Evolutionary conservation across 1,284 basidiomycete genomes (phyloP).

Genomic region (Lignosus rhinocerotis): DNA sequence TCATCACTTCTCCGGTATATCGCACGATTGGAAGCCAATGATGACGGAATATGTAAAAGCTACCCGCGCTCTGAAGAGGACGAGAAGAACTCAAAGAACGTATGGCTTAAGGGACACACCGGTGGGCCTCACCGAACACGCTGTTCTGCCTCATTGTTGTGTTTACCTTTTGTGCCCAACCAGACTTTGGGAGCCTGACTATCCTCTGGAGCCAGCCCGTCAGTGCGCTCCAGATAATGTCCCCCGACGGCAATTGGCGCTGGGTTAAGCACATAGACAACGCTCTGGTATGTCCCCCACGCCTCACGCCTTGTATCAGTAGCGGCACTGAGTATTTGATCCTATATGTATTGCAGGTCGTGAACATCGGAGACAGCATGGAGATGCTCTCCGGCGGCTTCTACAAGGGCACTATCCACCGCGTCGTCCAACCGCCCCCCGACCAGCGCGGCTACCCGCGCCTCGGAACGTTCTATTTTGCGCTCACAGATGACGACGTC

Average conservation of each 20-base stretch:
- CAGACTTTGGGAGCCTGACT: constrained; percentile 56
- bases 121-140: neutral
- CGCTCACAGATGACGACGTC: constrained; percentile 34
- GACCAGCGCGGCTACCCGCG: constrained; percentile 46
- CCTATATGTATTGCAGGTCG: constrained; percentile 31
- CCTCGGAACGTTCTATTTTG: constrained; percentile 47
- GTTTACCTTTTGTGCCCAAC: neutral
- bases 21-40: too few species aligned
- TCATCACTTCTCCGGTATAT: neutral
- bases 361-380: constrained; percentile 46
- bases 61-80: constrained; percentile 44
- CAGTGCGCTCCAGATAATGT: constrained; percentile 54
- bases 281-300: constrained; percentile 42
- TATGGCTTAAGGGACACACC: constrained; percentile 54
- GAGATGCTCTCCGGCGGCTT: constrained; percentile 47
- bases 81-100: constrained; percentile 49
- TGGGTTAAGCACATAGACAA: constrained; percentile 63
- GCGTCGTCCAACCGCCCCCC: constrained; percentile 48
- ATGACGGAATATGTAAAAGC: constrained; percentile 12
- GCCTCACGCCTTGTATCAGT: neutral
- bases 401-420: constrained; percentile 44
- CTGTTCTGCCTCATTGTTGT: neutral
- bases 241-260: constrained; percentile 52
- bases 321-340: neutral
- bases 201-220: constrained; percentile 63